Evolutionary conservation across 2,329 filamentous ascomycete genomes (phyloP).

Genomic region (Penicillium sp.): DNA sequence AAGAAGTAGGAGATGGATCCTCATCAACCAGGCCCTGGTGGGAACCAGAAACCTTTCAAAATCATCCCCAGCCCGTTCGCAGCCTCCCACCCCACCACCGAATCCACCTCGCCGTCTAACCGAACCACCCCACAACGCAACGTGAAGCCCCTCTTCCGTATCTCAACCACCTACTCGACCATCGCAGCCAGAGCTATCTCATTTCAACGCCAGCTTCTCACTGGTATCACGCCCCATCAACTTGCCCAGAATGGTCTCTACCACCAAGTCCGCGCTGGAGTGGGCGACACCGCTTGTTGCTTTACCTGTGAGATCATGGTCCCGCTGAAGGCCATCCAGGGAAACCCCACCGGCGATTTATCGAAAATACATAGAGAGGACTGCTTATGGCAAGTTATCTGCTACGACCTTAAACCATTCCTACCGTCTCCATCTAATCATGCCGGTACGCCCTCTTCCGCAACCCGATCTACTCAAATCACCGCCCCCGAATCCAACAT

Average conservation of each 20-base stretch:
- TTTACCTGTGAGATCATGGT: too few species aligned
- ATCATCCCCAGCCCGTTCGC: too few species aligned
- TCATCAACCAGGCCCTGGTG: too few species aligned
- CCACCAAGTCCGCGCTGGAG: neutral
- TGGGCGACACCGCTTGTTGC: neutral
- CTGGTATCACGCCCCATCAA: neutral
- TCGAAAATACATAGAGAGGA: neutral
- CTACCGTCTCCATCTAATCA: neutral
- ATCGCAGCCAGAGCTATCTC: neutral
- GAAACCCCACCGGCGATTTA: neutral
- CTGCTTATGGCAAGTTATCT: neutral
- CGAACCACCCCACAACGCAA: neutral
- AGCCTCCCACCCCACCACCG: neutral
- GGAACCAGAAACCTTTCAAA: too few species aligned
- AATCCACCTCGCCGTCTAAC: neutral
- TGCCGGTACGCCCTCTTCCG: neutral
- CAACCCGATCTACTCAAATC: neutral
- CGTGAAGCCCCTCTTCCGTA: neutral
- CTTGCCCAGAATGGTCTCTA: neutral
- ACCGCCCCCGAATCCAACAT: neutral
- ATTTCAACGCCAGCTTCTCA: neutral
- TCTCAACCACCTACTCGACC: neutral
- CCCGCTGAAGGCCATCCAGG: neutral
- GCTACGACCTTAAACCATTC: neutral
- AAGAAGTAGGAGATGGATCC: too few species aligned